Base-by-base conservation (phyloP, 441 rosid species). In the Euphorbia celastroides region DNA sequence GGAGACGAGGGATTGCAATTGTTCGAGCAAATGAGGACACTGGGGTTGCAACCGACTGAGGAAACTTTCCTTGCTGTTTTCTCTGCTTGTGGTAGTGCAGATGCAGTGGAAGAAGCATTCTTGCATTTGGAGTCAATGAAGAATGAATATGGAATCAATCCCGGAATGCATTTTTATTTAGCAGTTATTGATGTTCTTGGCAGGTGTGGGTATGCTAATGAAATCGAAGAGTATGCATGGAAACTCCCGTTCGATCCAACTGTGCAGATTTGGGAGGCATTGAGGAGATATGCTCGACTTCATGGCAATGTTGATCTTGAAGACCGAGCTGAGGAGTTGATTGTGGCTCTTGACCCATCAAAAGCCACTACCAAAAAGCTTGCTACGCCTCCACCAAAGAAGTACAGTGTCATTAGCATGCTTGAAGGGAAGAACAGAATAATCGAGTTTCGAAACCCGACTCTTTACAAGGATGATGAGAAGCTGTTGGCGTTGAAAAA, bases 1-100 rank as follows among this genome's bases (percentile, higher is more conserved):
- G 97, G 98, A 59, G 97, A 93, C 68, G 91, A 87, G 23, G 96
- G 96, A 16, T 78, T 89, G 85, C 85, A 80, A 80, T 58, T 90
- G 81, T 93, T 81, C 26, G 94, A 88, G 64, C 86, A 88, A 70
- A 85, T 93, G 93, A 73, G 81, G 65, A 69, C 71, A 5, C 67
- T 77, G 17, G 93, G 89, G 9, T 50, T 89, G 82, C 79, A 79
- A 51, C 96, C 92, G 0, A 82, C 82, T 9, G 93, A 69, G 55
- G 84, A 86, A 63, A 93, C 97, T n/a, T 90, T 93, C 42, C 77
- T 86, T 60, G 70, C 79, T 0, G 93, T 88, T 74, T 79, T 90
- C 38, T 74, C 86, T 26, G 88, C 89, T 51, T 88, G 93, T 81
- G 96, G 87, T 28, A 82, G 80, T 69, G 92, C 84, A 1, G 92